Conservation (phyloP, 768 basidiomycete species). For the Boletellus ananiceps region DNA sequence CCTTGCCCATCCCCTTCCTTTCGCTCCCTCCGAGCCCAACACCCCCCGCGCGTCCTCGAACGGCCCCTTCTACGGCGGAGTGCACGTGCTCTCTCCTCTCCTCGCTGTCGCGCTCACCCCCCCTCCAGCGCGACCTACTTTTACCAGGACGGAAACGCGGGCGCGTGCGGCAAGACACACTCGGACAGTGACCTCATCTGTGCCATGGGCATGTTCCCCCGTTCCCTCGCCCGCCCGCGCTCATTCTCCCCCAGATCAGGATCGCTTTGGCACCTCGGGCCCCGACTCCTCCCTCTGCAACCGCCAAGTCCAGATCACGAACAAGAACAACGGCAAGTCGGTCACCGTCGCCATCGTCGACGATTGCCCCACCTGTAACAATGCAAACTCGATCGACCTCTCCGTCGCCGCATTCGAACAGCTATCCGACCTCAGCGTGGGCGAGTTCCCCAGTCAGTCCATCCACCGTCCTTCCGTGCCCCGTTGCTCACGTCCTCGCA, state of each 20-base stretch:
- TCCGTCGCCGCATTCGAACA: slow-evolving; percentile 62
- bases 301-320: too few relatives aligned
- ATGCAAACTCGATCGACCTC: slow-evolving; percentile 59
- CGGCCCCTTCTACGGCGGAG: slow-evolving; percentile 30
- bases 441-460: slow-evolving; percentile 55
- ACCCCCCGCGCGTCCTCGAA: background rate
- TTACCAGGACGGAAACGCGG: slow-evolving; percentile 66
- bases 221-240: background rate
- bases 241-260: slow-evolving; percentile 17
- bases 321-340: slow-evolving; percentile 38
- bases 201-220: slow-evolving; percentile 51
- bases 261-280: too few relatives aligned
- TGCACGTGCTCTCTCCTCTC: slow-evolving; percentile 31
- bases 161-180: slow-evolving; percentile 70
- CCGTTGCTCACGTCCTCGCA: slow-evolving; percentile 8
- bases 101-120: background rate
- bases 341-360: slow-evolving; percentile 69
- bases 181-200: slow-evolving; percentile 55
- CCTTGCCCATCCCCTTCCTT: background rate
- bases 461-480: background rate
- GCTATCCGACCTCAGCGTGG: slow-evolving; percentile 47
- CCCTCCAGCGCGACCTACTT: slow-evolving; percentile 55
- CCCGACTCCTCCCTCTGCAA: too few relatives aligned
- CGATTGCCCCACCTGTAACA: slow-evolving; percentile 75
- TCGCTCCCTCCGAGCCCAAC: background rate